These are phyloP conservation scores for Dendrocalamus sinicus DNA, from an alignment of 176 grass and related monocot species.

Conservation along the genomic window DNA sequence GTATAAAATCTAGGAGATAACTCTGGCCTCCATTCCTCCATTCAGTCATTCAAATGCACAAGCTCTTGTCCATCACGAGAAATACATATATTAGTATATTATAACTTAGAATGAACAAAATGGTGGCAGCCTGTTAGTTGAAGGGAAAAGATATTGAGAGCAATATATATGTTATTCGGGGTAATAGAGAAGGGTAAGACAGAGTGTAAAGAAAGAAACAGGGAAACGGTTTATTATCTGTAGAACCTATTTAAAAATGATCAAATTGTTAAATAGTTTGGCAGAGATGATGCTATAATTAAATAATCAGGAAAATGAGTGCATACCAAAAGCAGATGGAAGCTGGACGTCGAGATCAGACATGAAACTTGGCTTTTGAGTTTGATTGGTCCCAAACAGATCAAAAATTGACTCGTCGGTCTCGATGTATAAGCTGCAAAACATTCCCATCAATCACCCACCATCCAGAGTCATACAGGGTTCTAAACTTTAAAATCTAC, in stretches of 20 bases:
- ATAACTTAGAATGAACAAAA: not conserved
- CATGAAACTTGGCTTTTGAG: constrained; percentile 59
- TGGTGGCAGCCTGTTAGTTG: not conserved
- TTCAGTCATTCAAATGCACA: not conserved
- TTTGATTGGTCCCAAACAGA: constrained; percentile 37
- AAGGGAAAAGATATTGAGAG: not conserved
- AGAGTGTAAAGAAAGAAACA: not conserved
- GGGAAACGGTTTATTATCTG: not conserved
- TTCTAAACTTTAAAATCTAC: not conserved
- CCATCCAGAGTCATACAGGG: not conserved
- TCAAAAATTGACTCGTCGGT: constrained; percentile 16
- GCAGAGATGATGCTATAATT: not conserved
- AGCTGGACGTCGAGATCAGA: constrained; percentile 59
- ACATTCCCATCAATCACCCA: constrained; percentile 15
- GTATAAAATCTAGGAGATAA: not conserved
- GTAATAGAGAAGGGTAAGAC: not conserved
- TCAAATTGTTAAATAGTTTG: not conserved
- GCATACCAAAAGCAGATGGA: constrained; percentile 68
- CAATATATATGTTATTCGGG: not conserved
- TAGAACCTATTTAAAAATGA: not conserved
- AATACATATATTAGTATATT: not conserved
- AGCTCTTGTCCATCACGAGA: not conserved
- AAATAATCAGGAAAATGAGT: not conserved
- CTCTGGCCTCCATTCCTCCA: not conserved
- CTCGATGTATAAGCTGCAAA: constrained; percentile 48